Evolutionary conservation across 2,329 filamentous ascomycete species (phyloP).

Genomic region (Epichloe baconii): DNA sequence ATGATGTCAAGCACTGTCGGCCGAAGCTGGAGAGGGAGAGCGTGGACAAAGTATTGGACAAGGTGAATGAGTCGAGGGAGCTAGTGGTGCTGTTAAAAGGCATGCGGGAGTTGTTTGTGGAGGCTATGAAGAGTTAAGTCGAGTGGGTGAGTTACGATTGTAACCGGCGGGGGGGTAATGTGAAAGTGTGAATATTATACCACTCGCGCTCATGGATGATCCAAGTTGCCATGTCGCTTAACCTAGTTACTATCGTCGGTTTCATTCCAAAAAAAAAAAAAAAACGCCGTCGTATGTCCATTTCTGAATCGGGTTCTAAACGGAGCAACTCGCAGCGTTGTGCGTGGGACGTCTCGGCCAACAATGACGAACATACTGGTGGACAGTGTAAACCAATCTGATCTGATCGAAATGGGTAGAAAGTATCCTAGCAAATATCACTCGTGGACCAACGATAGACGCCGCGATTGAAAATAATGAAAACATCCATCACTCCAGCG

Average conservation of each 20-base stretch:
- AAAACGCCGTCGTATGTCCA: no score
- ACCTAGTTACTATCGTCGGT: neutral
- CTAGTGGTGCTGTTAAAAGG: conserved; percentile 62
- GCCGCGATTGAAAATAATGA: no score
- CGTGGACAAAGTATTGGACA: conserved; percentile 63
- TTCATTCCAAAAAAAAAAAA: no score
- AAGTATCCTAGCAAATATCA: no score
- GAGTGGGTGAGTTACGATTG: neutral
- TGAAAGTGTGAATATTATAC: neutral
- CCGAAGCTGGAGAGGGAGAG: conserved; percentile 73
- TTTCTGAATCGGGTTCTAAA: no score
- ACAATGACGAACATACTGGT: no score
- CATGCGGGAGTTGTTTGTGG: conserved; percentile 68
- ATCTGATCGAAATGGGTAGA: no score
- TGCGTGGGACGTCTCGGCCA: neutral
- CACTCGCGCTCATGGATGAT: neutral
- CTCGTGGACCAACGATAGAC: no score
- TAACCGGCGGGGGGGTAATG: no score
- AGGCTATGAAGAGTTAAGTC: conserved; percentile 40
- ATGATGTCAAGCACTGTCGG: conserved; percentile 67
- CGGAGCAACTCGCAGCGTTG: neutral
- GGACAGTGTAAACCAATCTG: no score
- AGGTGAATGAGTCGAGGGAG: conserved; percentile 69
- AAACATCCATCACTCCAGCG: neutral
- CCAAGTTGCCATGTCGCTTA: neutral